These are phyloP conservation scores for Jimgerdemannia lactiflua DNA, from an alignment of 192 early-diverging fungal species.

Conservation along the genomic window DNA sequence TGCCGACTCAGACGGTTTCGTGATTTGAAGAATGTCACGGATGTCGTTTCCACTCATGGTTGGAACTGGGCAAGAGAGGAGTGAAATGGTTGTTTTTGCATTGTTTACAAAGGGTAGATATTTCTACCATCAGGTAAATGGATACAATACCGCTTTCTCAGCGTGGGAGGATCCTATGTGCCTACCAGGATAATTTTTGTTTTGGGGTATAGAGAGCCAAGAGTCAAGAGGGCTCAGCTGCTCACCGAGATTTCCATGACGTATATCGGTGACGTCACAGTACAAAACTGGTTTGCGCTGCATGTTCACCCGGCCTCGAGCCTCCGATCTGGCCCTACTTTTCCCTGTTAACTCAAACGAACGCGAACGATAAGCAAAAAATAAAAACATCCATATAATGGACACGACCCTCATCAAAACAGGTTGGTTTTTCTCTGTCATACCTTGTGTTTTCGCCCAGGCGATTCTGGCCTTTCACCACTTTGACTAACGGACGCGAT, in stretches of 20 bases:
- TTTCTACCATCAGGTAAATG: no score
- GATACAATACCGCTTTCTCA: no score
- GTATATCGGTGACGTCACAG: no score
- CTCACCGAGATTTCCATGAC: no score
- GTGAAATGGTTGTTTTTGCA: neutral
- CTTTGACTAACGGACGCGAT: neutral
- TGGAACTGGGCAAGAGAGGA: neutral
- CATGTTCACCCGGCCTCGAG: neutral
- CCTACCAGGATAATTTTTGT: no score
- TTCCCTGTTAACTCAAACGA: neutral
- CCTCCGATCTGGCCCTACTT: neutral
- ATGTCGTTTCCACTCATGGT: slow-evolving; percentile 49
- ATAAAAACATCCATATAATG: neutral
- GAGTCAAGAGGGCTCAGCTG: no score
- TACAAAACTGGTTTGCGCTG: no score
- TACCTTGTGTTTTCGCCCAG: neutral
- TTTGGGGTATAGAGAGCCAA: no score
- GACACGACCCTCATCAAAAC: neutral
- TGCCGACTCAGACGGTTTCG: slow-evolving; percentile 31
- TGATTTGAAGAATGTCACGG: slow-evolving; percentile 59
- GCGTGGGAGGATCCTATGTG: no score
- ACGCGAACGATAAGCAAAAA: neutral
- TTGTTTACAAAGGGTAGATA: no score
- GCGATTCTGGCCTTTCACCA: neutral
- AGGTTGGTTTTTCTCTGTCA: neutral